These are phyloP conservation scores for Ogataea sp. DNA, from an alignment of 805 yeast genomes.

Conservation along the genomic window DNA sequence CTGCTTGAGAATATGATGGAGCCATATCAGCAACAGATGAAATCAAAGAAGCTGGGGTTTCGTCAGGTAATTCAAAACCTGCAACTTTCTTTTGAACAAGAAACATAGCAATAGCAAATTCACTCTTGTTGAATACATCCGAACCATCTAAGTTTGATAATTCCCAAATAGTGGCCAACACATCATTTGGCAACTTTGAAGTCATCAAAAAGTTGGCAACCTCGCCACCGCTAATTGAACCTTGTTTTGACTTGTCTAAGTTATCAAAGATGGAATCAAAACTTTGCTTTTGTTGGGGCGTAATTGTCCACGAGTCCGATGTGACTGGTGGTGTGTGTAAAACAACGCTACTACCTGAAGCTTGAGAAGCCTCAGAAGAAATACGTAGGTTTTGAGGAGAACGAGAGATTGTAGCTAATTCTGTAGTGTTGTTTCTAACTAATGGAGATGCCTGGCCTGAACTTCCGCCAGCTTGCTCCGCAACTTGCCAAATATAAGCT, in stretches of 20 bases:
- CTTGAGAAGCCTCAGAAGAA: constrained; percentile 5
- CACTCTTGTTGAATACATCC: constrained; percentile 71
- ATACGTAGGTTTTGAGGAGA: constrained; percentile 9
- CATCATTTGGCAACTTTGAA: constrained; percentile 78
- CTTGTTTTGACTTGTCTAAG: constrained; percentile 58
- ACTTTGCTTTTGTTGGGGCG: constrained; percentile 63
- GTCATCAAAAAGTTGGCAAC: constrained; percentile 86
- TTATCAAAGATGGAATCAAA: constrained; percentile 74
- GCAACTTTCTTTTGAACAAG: constrained; percentile 77
- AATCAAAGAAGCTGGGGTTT: constrained; percentile 58
- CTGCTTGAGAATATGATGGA: constrained; percentile 1
- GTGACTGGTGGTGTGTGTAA: constrained; percentile 10
- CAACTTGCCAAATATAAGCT: constrained; percentile 24
- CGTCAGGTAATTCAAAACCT: constrained; percentile 69
- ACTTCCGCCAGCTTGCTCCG: constrained; percentile 7
- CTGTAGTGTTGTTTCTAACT: constrained; percentile 4
- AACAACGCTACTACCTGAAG: constrained; percentile 5
- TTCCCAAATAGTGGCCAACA: constrained; percentile 90
- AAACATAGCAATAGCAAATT: constrained; percentile 90
- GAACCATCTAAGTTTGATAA: constrained; percentile 82
- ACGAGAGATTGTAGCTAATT: neutral
- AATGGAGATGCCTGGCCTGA: neutral
- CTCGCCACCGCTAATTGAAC: constrained; percentile 63
- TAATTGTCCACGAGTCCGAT: constrained; percentile 53
- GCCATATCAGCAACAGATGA: constrained; percentile 18